Base-by-base conservation (phyloP, 169 alveolate species). In the Babesia ovata region DNA sequence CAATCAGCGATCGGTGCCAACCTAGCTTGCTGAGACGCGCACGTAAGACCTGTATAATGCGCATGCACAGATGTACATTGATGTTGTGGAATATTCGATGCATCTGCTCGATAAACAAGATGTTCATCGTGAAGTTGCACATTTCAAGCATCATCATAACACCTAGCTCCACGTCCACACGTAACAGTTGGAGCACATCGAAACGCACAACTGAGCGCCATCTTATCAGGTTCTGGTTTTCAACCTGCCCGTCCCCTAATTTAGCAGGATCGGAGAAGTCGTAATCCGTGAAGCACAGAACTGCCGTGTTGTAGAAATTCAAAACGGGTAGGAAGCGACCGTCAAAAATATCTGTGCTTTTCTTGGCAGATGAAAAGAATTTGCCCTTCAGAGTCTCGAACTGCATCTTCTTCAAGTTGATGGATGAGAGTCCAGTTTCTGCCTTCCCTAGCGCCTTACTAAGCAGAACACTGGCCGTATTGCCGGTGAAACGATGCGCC, bases 391-490 rank as follows among this genome's bases (percentile, higher is more conserved):
- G 29, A n/a, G 72, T 50, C 42, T 78, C 87, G 39, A 78, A 63
- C 69, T 67, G 67, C 53, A 60, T 62, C 48, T 61, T 72, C 78
- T 72, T 72, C 45, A 60, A 36, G 10, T 65, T 42, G 29, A 65
- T 81, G 19, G 75, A 52, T 0, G 75, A 46, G 17, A 79, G 59
- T 29, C 70, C 77, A 0, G 72, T 70, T 44, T 81, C 85, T 1
- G 84, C 85, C 54, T 81, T 81, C 6, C 75, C 87, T 8, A 78
- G 53, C 16, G 87, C 87, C 57, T 54, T 63, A 24, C 74, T 78
- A 14, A 78, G 74, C 26, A 78, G 69, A 12, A 65, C 81, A 24
- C 81, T 53, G 24, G 81, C 87, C 0, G 60, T 56, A 59, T 72
- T 62, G n/a, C 81, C 81, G 17, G 73, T 71, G 49, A 71, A 60